Base-by-base conservation (phyloP, 192 early-diverging fungal species). In the Coemansia sp. region DNA sequence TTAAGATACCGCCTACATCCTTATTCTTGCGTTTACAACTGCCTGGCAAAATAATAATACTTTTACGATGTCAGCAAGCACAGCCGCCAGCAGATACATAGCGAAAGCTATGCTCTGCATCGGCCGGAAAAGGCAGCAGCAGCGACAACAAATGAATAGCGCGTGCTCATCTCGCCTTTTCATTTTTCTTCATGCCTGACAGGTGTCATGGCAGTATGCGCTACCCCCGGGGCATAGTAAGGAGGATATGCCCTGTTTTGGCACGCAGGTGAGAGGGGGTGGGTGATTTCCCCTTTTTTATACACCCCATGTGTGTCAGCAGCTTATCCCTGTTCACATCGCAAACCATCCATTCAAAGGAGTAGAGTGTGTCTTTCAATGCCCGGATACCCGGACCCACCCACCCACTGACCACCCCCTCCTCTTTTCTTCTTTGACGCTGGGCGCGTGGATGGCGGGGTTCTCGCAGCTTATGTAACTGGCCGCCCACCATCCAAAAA, bases 381-480 rank as follows among this genome's bases (percentile, higher is more conserved):
- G 59, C 59, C 59, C 0, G 34, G 19, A 42, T 38, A 61, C 21
- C 59, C 27, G 6, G 21, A 19, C 46, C 46, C 19, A 48, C 19
- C 59, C 37, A 19, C 31, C 59, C 36, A 37, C 36, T 14, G 36
- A 61, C 59, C 59, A 39, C 59, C 59, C 59, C 55, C 55, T 58
- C 55, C 36, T 21, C 12, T 4, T 38, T 61, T 9, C 36, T 31
- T 61, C 59, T 61, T 61, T 61, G 59, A 37, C n/a, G 1, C 37
- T 39, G n/a, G 19, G 59, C 59, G 59, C 31, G 34, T 61, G 59
- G 34, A 11, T 23, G 59, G 31, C 4, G n/a, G 31, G 17, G 31
- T 10, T 38, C 23, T 61, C 19, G 31, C 59, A 19, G 59, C 32
- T 61, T 61, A 61, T 61, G 59, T 61, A 36, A 61, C 19, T 61